A percentile compares a stretch with the other conserved stretches of the same genome.
These are phyloP conservation scores for Aureobasidium leucospermi DNA, from an alignment of 2,329 filamentous ascomycete genomes.

Conservation along the genomic window DNA sequence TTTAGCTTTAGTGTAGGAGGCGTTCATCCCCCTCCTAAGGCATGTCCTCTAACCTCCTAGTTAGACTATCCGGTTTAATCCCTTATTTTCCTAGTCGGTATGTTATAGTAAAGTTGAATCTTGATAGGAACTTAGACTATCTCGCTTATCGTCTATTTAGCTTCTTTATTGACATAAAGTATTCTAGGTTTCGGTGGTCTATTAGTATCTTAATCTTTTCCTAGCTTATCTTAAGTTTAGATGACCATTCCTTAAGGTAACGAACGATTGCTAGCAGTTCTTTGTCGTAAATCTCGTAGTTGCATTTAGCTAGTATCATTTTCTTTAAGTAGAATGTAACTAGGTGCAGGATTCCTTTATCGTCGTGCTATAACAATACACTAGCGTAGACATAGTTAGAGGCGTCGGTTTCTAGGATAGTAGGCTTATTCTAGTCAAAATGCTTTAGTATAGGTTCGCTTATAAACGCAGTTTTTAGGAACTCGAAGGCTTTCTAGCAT, in stretches of 20 bases:
- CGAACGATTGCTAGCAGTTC: constrained; percentile 4
- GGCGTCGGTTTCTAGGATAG: constrained; percentile 4
- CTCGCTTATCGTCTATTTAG: not conserved
- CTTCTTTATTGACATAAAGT: not conserved
- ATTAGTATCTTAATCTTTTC: not conserved
- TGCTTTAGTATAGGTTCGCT: not conserved
- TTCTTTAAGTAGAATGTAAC: constrained; percentile 8
- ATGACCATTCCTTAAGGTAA: not conserved
- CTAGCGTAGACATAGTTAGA: constrained; percentile 5
- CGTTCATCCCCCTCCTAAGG: not conserved
- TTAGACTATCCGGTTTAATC: constrained; percentile 4
- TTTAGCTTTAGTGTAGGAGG: constrained; percentile 1
- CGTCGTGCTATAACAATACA: not conserved
- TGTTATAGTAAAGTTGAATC: not conserved
- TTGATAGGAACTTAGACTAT: not conserved
- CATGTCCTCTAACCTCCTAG: not conserved
- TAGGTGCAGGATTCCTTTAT: not conserved
- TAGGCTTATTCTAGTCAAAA: not conserved
- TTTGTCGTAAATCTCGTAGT: no score
- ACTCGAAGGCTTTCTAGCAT: not conserved
- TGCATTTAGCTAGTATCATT: not conserved
- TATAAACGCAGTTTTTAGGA: not conserved
- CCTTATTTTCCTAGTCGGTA: not conserved
- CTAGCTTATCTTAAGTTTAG: not conserved
- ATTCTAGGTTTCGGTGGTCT: not conserved